Base-by-base conservation (phyloP, 2,329 filamentous ascomycete species). In the Pseudodiploospora longispora region DNA sequence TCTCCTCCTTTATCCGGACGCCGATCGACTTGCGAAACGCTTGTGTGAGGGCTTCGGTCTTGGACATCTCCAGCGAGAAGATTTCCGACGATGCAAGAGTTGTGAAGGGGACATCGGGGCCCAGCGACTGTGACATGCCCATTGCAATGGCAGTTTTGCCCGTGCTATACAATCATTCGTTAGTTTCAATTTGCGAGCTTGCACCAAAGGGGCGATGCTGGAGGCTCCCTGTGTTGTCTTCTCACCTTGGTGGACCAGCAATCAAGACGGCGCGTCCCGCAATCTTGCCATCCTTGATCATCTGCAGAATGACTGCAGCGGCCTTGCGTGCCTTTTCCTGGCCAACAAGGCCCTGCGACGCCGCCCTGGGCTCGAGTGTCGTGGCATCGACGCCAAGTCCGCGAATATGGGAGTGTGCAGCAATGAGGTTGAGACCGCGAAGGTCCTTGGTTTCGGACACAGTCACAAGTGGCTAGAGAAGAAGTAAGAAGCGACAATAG, bases 221-320 rank as follows among this genome's bases (percentile, higher is more conserved):
- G 19, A 7, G n/a, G 19, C 4, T 27, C 34, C 6, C 27, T 29
- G 27, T 12, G 12, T 32, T 12, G 6, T 31, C 36, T 29, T 35
- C 64, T 47, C 68, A 82, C 80, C 80, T 91, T 4, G 93, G 93
- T 48, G 93, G 93, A 0, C 93, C 93, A 40, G 93, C 91, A 58
- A 98, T 95, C 56, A 98, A 73, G 30, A 96, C 87, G 31, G 93
- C 93, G 59, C 91, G 82, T 42, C 93, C 93, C 47, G 93, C 93
- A 69, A 98, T 97, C 74, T 96, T 97, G 60, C 91, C 91, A 61
- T 96, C 89, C 70, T 95, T 96, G 58, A 95, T 94, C 93, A 98
- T 98, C 72, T 95, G 89, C 49, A 98, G 71, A 57, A 98, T 95
- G 40, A 98, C 85, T 1, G 91, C 93, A 3, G 93, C 93, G 7